Evolutionary conservation across 208 protist genomes (phyloP).

Genomic region (Leishmania arabica): DNA sequence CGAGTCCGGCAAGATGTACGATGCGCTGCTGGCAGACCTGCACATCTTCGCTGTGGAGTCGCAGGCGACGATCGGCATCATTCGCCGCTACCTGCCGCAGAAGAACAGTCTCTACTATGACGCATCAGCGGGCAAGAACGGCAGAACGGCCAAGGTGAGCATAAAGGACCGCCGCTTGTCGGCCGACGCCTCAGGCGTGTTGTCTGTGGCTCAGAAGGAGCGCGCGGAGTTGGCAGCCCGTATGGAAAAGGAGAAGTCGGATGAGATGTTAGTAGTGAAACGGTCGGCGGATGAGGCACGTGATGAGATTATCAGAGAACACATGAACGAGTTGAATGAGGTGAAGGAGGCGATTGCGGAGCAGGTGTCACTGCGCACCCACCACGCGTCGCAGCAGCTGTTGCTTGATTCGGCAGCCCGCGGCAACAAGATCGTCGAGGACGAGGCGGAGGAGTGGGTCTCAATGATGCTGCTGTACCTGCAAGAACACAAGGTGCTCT

Average conservation of each 20-base stretch:
- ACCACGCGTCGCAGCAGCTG: conserved; percentile 38
- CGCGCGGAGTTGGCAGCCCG: conserved; percentile 34
- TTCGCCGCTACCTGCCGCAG: conserved; percentile 48
- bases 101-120: conserved; percentile 73
- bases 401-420: conserved; percentile 37
- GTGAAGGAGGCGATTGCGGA: conserved; percentile 38
- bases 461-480: conserved; percentile 39
- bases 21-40: conserved; percentile 71
- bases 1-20: conserved; percentile 49
- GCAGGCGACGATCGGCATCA: conserved; percentile 43
- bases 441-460: conserved; percentile 54
- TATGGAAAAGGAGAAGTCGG: conserved; percentile 47
- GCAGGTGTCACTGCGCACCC: conserved; percentile 25
- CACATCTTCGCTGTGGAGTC: conserved; percentile 67
- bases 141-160: conserved; percentile 36
- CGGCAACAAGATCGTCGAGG: conserved; percentile 45
- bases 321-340: conserved; percentile 42
- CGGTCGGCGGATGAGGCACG: conserved; percentile 44
- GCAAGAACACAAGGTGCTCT: conserved; percentile 39
- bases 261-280: conserved; percentile 26
- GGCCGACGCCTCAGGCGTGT: conserved; percentile 47
- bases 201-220: conserved; percentile 55
- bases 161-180: conserved; percentile 43
- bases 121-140: conserved; percentile 28
- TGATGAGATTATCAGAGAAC: conserved; percentile 38